Percentiles rank a stretch among this genome's conserved stretches.
Conservation (phyloP, 495 filamentous ascomycete genomes). For the Gamarada debralockiae region DNA sequence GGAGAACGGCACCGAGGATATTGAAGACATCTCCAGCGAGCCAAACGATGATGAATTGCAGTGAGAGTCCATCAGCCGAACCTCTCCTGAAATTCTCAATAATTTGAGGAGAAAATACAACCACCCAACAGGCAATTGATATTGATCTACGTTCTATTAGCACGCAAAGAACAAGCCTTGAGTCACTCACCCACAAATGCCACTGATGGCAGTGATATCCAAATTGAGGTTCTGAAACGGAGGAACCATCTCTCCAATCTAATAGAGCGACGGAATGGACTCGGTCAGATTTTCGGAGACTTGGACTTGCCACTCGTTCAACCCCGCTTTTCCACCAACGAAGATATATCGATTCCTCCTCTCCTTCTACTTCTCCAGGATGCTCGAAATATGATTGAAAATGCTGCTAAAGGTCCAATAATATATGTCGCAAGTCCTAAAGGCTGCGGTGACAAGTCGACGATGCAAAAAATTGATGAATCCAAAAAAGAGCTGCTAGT, state of each 20-base stretch:
- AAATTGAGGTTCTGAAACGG: slow-evolving; percentile 46
- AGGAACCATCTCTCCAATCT: slow-evolving; percentile 22
- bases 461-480: too few species aligned
- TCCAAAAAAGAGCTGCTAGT: too few species aligned
- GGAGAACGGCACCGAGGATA: slow-evolving; percentile 86
- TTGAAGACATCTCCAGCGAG: slow-evolving; percentile 94
- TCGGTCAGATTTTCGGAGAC: too few species aligned
- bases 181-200: slow-evolving; percentile 78
- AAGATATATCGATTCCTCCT: too few species aligned
- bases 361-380: too few species aligned
- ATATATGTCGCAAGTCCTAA: too few species aligned
- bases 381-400: too few species aligned
- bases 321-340: too few species aligned
- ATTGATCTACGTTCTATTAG: slow-evolving; percentile 60
- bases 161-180: not conserved
- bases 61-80: slow-evolving; percentile 84
- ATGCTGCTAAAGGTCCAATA: too few species aligned
- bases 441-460: too few species aligned
- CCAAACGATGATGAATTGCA: slow-evolving; percentile 90
- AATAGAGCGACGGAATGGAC: too few species aligned
- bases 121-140: slow-evolving; percentile 95
- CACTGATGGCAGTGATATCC: slow-evolving; percentile 82
- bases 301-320: too few species aligned
- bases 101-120: slow-evolving; percentile 96
- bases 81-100: slow-evolving; percentile 87